Conservation (phyloP, 108 stramenopile species). For the Nitzschia inconspicua region DNA sequence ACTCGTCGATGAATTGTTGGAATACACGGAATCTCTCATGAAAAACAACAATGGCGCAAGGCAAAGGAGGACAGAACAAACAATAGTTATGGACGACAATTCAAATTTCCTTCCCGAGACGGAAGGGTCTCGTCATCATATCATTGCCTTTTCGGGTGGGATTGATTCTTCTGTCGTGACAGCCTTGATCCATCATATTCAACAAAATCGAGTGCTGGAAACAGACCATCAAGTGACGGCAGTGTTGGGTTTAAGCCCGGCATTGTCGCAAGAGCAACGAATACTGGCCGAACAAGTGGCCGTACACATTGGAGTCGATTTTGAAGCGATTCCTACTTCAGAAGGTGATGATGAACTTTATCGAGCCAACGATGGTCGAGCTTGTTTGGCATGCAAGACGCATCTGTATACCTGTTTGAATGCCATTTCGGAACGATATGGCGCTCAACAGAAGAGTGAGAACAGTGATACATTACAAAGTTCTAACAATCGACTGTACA, state of each 20-base stretch:
- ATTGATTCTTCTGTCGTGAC: slow-evolving; percentile 90
- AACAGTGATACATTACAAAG: background rate
- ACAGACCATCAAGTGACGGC: slow-evolving; percentile 44
- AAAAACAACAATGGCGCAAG: slow-evolving; percentile 1
- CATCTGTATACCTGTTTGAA: slow-evolving; percentile 76
- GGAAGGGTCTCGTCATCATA: slow-evolving; percentile 28
- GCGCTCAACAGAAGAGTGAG: background rate
- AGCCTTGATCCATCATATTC: slow-evolving; percentile 50
- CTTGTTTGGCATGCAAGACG: slow-evolving; percentile 94
- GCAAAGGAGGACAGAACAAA: background rate
- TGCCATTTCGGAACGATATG: slow-evolving; percentile 26
- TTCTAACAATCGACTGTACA: slow-evolving; percentile 71
- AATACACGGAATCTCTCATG: slow-evolving; percentile 28
- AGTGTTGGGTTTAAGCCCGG: slow-evolving; percentile 84
- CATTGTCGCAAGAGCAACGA: slow-evolving; percentile 76
- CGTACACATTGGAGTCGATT: slow-evolving; percentile 54
- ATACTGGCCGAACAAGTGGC: slow-evolving; percentile 72
- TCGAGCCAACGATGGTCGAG: slow-evolving; percentile 79
- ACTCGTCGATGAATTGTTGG: slow-evolving; percentile 32
- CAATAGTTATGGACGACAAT: background rate
- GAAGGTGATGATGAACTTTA: slow-evolving; percentile 84
- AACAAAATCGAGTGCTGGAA: slow-evolving; percentile 22
- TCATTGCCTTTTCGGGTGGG: slow-evolving; percentile 90
- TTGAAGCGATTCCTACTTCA: slow-evolving; percentile 59
- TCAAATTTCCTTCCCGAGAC: background rate